Percentiles rank a stretch among this genome's conserved stretches.
Conservation (phyloP, 2,329 filamentous ascomycete genomes). For the Escovopsis sp. region DNA sequence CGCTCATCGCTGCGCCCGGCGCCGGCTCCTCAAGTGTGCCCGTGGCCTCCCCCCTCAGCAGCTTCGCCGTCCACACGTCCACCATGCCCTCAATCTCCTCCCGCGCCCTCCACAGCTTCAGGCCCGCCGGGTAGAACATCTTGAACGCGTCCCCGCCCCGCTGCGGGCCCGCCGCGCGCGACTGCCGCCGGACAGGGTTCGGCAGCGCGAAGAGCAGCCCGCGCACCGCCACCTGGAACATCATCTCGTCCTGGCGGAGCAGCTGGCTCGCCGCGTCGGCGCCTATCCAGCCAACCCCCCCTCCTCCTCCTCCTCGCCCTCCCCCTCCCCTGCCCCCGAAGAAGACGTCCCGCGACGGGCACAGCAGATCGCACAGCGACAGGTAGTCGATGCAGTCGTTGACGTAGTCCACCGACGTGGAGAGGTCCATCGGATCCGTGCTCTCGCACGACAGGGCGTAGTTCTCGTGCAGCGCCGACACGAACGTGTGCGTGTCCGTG, state of each 20-base stretch:
- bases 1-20: no score
- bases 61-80: constrained; percentile 50
- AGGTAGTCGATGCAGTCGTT: constrained; percentile 76
- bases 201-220: constrained; percentile 78
- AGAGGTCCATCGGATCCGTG: constrained; percentile 30
- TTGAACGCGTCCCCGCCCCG: constrained; percentile 52
- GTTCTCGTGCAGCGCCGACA: constrained; percentile 86
- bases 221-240: constrained; percentile 79
- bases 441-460: constrained; percentile 71
- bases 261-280: constrained; percentile 50
- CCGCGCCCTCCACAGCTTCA: constrained; percentile 69
- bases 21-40: no score
- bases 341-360: constrained; percentile 53
- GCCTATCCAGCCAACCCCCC: constrained; percentile 16
- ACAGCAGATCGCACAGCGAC: constrained; percentile 78
- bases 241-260: constrained; percentile 83
- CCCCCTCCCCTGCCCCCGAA: constrained; percentile 45
- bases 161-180: constrained; percentile 21
- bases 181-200: constrained; percentile 64
- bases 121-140: constrained; percentile 82
- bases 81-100: constrained; percentile 69
- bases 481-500: constrained; percentile 80
- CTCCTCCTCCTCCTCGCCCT: not conserved
- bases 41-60: constrained; percentile 38
- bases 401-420: constrained; percentile 59